Evolutionary conservation across 1,139 yeast genomes (phyloP).

Genomic region (Ogataea hybrid): DNA sequence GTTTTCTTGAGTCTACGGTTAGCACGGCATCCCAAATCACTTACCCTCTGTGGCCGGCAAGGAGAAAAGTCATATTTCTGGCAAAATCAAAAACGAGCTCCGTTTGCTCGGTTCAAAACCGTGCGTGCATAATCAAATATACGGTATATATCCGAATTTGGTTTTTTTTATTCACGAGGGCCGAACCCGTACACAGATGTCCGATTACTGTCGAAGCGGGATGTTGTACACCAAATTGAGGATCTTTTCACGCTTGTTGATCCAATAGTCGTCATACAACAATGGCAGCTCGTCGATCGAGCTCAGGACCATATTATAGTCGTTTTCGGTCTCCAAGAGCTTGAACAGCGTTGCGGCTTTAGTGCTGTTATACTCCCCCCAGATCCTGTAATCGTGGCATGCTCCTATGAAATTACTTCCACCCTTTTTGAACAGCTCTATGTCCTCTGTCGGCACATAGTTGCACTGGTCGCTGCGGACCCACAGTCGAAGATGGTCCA

Average conservation of each 20-base stretch:
- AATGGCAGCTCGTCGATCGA: conserved; percentile 22
- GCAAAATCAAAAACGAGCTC: background rate
- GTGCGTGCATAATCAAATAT: background rate
- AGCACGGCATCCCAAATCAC: conserved; percentile 13
- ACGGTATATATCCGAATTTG: background rate
- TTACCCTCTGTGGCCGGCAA: conserved; percentile 33
- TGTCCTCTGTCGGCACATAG: conserved; percentile 37
- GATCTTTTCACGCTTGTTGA: conserved; percentile 16
- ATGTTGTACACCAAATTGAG: conserved; percentile 17
- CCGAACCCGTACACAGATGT: background rate
- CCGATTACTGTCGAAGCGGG: conserved; percentile 3
- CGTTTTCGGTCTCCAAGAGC: conserved; percentile 18
- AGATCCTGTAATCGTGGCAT: conserved; percentile 35
- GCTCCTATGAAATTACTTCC: conserved; percentile 35
- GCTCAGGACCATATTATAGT: conserved; percentile 15
- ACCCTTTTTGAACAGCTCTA: conserved; percentile 31
- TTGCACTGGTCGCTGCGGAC: conserved; percentile 33
- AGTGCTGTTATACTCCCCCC: conserved; percentile 36
- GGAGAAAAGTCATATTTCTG: conserved; percentile 1
- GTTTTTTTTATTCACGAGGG: conserved; percentile 1
- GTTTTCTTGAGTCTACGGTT: conserved; percentile 45
- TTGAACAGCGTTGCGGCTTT: conserved; percentile 25
- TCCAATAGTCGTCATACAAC: conserved; percentile 27
- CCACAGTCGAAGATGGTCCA: conserved; percentile 36
- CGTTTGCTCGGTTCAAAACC: background rate